phyloP scores from a whole-genome alignment of 2,329 filamentous ascomycete species.

The Claviceps purpurea region DNA sequence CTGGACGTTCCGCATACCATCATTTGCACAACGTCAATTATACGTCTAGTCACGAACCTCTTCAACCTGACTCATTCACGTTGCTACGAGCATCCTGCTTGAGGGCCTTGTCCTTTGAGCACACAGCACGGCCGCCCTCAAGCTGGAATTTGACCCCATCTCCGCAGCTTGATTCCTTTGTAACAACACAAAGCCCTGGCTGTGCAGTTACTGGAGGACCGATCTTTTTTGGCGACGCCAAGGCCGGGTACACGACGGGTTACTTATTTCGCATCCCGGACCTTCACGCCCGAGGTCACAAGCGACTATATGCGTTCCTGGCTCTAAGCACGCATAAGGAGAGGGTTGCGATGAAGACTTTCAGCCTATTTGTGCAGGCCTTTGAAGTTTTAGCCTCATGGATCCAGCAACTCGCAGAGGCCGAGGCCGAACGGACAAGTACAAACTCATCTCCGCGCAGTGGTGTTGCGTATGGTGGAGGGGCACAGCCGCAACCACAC shows the following conservation, averaged over 20 bases:
- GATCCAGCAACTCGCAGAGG: conserved; percentile 52
- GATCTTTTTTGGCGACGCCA: conserved; percentile 54
- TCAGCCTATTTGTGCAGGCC: conserved; percentile 45
- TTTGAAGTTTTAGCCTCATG: conserved; percentile 52
- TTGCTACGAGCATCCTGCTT: conserved; percentile 53
- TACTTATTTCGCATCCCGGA: conserved; percentile 60
- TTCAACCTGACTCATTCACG: conserved; percentile 49
- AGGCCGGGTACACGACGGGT: conserved; percentile 54
- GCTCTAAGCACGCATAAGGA: conserved; percentile 53
- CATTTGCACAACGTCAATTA: conserved; percentile 56
- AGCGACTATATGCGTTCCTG: conserved; percentile 55
- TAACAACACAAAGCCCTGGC: conserved; percentile 40
- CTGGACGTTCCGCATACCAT: conserved; percentile 33
- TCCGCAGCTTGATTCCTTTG: conserved; percentile 27
- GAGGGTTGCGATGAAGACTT: conserved; percentile 51
- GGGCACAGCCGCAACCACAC: conserved; percentile 16
- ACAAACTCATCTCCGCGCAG: conserved; percentile 30
- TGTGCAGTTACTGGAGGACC: conserved; percentile 47
- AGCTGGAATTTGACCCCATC: conserved; percentile 25
- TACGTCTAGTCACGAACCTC: conserved; percentile 53
- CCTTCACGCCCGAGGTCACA: conserved; percentile 52
- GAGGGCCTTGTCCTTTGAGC: conserved; percentile 53
- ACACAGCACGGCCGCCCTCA: conserved; percentile 42
- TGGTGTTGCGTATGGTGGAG: conserved; percentile 25
- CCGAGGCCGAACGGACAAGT: conserved; percentile 43